These are phyloP conservation scores for Rhododendron kiyosumense DNA, from an alignment of 148 eudicot species.

Conservation along the genomic window DNA sequence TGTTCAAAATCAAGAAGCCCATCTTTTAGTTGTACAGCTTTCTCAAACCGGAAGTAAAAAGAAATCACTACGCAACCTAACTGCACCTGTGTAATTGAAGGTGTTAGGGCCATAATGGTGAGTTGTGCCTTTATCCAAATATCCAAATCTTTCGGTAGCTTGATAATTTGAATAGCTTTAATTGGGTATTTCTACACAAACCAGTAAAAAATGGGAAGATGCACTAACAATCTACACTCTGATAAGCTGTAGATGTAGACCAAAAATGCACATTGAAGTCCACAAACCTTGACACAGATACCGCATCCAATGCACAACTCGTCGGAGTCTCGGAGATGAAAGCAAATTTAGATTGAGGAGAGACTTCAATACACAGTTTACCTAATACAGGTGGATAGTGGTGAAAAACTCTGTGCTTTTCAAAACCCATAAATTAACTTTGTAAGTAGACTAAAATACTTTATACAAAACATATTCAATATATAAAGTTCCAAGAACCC, in stretches of 20 bases:
- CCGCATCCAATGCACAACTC: constrained; percentile 98
- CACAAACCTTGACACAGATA: constrained; percentile 87
- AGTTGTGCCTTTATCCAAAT: constrained; percentile 97
- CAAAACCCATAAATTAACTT: constrained; percentile 2
- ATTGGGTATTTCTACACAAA: constrained; percentile 88
- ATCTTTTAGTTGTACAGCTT: no score
- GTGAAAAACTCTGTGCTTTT: background rate
- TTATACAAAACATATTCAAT: background rate
- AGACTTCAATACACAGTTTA: constrained; percentile 90
- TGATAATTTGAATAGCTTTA: constrained; percentile 94
- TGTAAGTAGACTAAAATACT: no score
- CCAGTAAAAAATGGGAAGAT: constrained; percentile 12
- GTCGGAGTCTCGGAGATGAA: constrained; percentile 61
- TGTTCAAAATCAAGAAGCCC: no score
- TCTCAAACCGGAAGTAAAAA: constrained; percentile 6
- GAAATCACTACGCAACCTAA: background rate
- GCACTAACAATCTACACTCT: background rate
- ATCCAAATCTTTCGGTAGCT: constrained; percentile 85
- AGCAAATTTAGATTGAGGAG: constrained; percentile 68
- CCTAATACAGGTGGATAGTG: constrained; percentile 32
- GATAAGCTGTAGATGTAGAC: background rate
- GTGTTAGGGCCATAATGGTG: constrained; percentile 98
- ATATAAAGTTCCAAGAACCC: background rate
- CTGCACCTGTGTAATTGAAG: constrained; percentile 86
- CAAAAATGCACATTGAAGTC: background rate